Evolutionary conservation across 2,329 filamentous ascomycete species (phyloP).

Genomic region (Dothistroma septosporum): DNA sequence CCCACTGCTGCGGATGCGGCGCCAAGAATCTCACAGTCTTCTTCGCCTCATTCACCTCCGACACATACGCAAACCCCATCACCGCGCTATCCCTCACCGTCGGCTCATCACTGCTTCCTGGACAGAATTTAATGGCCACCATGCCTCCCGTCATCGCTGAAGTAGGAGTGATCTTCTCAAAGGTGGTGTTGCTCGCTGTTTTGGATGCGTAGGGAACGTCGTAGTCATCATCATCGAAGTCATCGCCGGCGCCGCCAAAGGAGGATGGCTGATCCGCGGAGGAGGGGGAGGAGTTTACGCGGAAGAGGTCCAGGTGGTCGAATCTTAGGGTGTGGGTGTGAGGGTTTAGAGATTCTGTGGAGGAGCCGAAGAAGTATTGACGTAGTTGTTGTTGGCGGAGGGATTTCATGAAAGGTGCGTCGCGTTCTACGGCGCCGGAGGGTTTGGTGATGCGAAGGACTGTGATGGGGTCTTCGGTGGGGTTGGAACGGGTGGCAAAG

Average conservation of each 20-base stretch:
- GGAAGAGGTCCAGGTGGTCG: conserved; percentile 65
- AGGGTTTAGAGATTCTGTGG: conserved; percentile 68
- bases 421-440: conserved; percentile 75
- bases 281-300: conserved; percentile 22
- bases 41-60: conserved; percentile 82
- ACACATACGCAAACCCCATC: conserved; percentile 89
- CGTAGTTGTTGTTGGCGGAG: conserved; percentile 72
- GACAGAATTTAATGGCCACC: conserved; percentile 73
- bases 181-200: conserved; percentile 17
- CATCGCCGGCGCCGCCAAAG: conserved; percentile 38
- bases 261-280: conserved; percentile 18
- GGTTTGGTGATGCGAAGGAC: conserved; percentile 80
- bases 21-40: conserved; percentile 75
- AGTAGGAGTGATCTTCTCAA: conserved; percentile 57
- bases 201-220: conserved; percentile 37
- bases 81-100: conserved; percentile 75
- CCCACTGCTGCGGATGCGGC: conserved; percentile 76
- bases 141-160: conserved; percentile 73
- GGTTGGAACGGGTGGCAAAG: conserved; percentile 52
- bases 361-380: conserved; percentile 90
- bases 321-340: conserved; percentile 83
- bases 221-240: conserved; percentile 48
- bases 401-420: conserved; percentile 68
- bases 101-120: conserved; percentile 62
- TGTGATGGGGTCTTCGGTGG: conserved; percentile 61